Conservation (phyloP, 164 flowering plant genomes). For the Magnolia changhungtana region DNA sequence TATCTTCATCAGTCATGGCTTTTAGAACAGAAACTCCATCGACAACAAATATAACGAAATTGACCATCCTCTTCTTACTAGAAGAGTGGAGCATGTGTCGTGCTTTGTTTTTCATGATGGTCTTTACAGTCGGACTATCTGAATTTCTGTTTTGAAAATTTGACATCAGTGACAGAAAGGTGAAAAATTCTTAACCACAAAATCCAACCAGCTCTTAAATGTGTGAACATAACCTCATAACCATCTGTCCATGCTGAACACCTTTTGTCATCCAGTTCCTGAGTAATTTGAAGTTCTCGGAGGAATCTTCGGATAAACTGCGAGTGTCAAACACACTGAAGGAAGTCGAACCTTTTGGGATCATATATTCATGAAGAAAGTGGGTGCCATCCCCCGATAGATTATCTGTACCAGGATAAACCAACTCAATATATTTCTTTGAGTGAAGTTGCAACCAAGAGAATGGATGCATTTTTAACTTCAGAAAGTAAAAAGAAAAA, state of each 20-base stretch:
- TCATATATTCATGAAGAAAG: conserved; percentile 67
- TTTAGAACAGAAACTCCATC: conserved; percentile 59
- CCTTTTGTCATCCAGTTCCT: conserved; percentile 68
- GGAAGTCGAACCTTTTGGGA: conserved; percentile 59
- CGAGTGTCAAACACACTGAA: conserved; percentile 82
- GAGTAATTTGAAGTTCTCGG: conserved; percentile 44
- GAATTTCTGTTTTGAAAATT: conserved; percentile 40
- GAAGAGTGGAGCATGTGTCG: conserved; percentile 15
- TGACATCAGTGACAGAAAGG: neutral
- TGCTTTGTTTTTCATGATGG: conserved; percentile 35
- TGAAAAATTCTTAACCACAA: neutral
- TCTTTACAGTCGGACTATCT: conserved; percentile 35
- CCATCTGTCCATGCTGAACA: conserved; percentile 59
- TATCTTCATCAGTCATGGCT: conserved; percentile 40
- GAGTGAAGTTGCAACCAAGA: neutral
- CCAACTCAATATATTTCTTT: neutral
- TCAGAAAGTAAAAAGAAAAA: neutral
- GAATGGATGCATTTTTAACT: too few relatives aligned
- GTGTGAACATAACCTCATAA: conserved; percentile 40
- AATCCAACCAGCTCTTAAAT: neutral
- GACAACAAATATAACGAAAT: conserved; percentile 76
- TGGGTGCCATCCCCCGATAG: conserved; percentile 61
- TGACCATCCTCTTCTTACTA: conserved; percentile 42
- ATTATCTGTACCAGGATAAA: conserved; percentile 37
- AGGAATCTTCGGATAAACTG: conserved; percentile 42